A percentile compares a stretch with the other conserved stretches of the same genome.
These are phyloP conservation scores for Moniliella sp. DNA, from an alignment of 1,284 basidiomycete genomes.

Conservation along the genomic window DNA sequence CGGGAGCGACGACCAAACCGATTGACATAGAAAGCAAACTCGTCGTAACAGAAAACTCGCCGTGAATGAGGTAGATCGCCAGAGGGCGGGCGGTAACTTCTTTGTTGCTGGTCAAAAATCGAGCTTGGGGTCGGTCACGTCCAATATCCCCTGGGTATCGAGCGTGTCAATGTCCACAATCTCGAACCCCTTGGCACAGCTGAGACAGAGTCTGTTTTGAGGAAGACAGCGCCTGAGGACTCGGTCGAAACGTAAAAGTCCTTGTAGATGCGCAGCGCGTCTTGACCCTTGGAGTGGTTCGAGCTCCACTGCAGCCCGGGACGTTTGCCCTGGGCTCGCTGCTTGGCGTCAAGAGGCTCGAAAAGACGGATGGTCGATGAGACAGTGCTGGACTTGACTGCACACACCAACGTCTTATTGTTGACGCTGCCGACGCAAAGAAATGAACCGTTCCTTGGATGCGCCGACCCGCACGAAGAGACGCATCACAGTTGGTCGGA, in stretches of 20 bases:
- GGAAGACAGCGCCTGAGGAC: slow-evolving; percentile 83
- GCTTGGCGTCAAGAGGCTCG: slow-evolving; percentile 76
- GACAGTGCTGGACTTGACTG: slow-evolving; percentile 80
- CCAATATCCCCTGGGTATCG: slow-evolving; percentile 83
- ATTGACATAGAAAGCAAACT: slow-evolving; percentile 96
- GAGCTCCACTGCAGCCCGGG: slow-evolving; percentile 72
- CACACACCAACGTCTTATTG: slow-evolving; percentile 79
- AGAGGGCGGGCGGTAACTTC: slow-evolving; percentile 75
- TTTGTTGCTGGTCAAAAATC: slow-evolving; percentile 81
- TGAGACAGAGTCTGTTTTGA: slow-evolving; percentile 94
- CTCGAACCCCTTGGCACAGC: slow-evolving; percentile 94
- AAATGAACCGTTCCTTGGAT: slow-evolving; percentile 91
- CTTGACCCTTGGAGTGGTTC: slow-evolving; percentile 76
- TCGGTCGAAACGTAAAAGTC: slow-evolving; percentile 96
- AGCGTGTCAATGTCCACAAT: slow-evolving; percentile 91
- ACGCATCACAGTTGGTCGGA: slow-evolving; percentile 65
- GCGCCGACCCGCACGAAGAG: slow-evolving; percentile 74
- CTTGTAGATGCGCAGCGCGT: slow-evolving; percentile 77
- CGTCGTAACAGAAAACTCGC: slow-evolving; percentile 97
- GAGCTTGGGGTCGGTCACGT: slow-evolving; percentile 69
- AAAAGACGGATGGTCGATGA: slow-evolving; percentile 96
- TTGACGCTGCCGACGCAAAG: slow-evolving; percentile 85
- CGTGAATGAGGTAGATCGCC: slow-evolving; percentile 86
- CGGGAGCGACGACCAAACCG: slow-evolving; percentile 79
- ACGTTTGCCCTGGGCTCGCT: slow-evolving; percentile 55